Base-by-base conservation (phyloP, 116 monocot genomes). In the Phalaenopsis hybrid region DNA sequence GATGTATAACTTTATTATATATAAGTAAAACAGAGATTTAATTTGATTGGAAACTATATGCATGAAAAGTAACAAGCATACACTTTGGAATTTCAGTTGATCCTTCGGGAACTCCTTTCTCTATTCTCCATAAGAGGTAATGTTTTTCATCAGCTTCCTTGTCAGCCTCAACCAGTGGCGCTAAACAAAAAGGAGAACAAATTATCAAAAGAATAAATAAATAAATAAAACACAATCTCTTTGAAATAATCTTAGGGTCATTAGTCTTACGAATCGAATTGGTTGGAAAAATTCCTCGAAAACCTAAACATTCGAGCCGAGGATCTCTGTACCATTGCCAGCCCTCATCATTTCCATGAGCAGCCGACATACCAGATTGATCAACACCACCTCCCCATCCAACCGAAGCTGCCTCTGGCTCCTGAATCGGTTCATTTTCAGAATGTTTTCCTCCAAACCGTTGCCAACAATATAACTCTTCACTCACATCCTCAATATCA, bases 61-160 rank as follows among this genome's bases (percentile, higher is more conserved):
- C 63, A 63, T 63, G 23, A 55, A 61, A 3, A 61, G 61, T 63
- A 63, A 21, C 23, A 63, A 63, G 23, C 23, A 69, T 43, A 98
- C 98, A 92, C 92, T 93, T 94, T 43, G 93, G 91, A 74, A 98
- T 94, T 85, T 98, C 98, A 79, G 89, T 83, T 76, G 98, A 93
- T 76, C 98, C 98, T 86, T 98, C 98, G 18, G 98, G 90, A 79
- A 98, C 83, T 84, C 98, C 98, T 83, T 78, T 94, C 82, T 93
- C 81, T 74, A 98, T 20, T 83, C 98, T 90, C 95, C 98, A 94
- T 18, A 88, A 69, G 28, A 93, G 86, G 79, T 88, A 94, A 82
- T 94, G 79, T 41, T 80, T 37, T 82, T 98, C 98, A 76, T 87
- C 85, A n/a, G 86, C 75, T 85, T 89, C 95, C 84, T 89, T 91